Conservation (phyloP, 352 stramenopile species). For the Phytophthora pinifolia region DNA sequence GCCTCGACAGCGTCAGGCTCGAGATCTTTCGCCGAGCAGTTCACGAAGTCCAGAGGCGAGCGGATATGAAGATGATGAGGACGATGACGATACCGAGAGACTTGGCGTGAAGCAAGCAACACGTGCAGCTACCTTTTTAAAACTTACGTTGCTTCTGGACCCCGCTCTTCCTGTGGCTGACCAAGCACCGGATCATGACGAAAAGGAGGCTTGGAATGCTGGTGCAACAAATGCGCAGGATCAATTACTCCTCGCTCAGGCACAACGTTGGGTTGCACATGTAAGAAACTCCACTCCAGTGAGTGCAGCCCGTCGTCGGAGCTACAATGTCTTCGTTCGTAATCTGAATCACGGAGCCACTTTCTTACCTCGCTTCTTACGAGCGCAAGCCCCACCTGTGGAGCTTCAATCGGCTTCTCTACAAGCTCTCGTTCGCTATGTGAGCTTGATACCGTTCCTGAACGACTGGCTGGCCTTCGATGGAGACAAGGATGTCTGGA, state of each 20-base stretch:
- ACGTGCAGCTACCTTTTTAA: slow-evolving; percentile 78
- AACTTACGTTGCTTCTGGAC: slow-evolving; percentile 88
- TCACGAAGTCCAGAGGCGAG: slow-evolving; percentile 13
- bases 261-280: slow-evolving; percentile 23
- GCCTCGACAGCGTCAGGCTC: slow-evolving; percentile 16
- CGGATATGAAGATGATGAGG: slow-evolving; percentile 28
- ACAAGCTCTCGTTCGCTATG: slow-evolving; percentile 76
- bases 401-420: slow-evolving; percentile 31
- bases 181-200: slow-evolving; percentile 1
- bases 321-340: slow-evolving; percentile 76
- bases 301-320: slow-evolving; percentile 29
- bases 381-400: slow-evolving; percentile 67
- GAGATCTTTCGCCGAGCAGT: slow-evolving; percentile 8
- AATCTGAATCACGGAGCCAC: slow-evolving; percentile 65
- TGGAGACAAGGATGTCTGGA: slow-evolving; percentile 82
- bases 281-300: slow-evolving; percentile 21
- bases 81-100: slow-evolving; percentile 33
- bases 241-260: slow-evolving; percentile 23
- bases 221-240: slow-evolving; percentile 23
- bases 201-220: slow-evolving; percentile 27
- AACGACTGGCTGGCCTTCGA: slow-evolving; percentile 90
- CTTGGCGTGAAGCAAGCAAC: slow-evolving; percentile 40
- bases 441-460: slow-evolving; percentile 91
- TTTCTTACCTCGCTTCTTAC: slow-evolving; percentile 75
- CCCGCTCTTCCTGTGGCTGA: slow-evolving; percentile 56